Percentiles rank a stretch among this genome's conserved stretches.
phyloP scores from a whole-genome alignment of 2,329 filamentous ascomycete species.

The Thermothelomyces thermophilus region DNA sequence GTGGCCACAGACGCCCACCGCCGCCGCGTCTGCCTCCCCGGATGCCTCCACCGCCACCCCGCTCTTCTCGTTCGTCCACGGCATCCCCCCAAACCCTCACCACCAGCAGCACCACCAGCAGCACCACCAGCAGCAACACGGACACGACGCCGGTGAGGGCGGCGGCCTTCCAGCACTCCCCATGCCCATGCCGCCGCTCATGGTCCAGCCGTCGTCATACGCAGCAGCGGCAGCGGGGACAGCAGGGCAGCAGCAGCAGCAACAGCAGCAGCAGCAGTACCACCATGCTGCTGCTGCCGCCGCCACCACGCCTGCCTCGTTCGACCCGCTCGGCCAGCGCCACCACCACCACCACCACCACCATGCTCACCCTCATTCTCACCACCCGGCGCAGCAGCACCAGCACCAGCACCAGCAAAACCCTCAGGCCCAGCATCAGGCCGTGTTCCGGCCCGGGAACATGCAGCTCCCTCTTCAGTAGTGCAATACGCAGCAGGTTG shows the following conservation, averaged over 20 bases:
- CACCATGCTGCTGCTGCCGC: too few species aligned
- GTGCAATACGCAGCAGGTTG: too few species aligned
- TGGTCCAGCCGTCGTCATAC: too few species aligned
- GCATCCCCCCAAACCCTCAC: background rate
- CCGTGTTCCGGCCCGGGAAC: background rate
- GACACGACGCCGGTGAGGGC: too few species aligned
- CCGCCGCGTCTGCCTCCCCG: background rate
- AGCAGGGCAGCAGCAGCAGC: background rate
- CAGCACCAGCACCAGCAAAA: background rate
- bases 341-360: background rate
- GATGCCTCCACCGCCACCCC: background rate
- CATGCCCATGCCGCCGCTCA: too few species aligned
- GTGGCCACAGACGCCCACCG: slow-evolving; percentile 28
- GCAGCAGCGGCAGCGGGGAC: background rate
- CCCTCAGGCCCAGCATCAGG: background rate
- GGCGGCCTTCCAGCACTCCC: too few species aligned
- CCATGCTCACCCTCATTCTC: background rate
- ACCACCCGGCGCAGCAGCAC: background rate
- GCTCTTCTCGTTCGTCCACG: background rate
- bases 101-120: background rate
- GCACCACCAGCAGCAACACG: background rate
- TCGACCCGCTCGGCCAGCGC: background rate
- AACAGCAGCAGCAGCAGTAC: slow-evolving; percentile 1
- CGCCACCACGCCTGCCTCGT: too few species aligned
- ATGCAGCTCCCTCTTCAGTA: background rate